phyloP scores from a whole-genome alignment of 108 stramenopile genomes.

The Skeletonema tropicum region DNA sequence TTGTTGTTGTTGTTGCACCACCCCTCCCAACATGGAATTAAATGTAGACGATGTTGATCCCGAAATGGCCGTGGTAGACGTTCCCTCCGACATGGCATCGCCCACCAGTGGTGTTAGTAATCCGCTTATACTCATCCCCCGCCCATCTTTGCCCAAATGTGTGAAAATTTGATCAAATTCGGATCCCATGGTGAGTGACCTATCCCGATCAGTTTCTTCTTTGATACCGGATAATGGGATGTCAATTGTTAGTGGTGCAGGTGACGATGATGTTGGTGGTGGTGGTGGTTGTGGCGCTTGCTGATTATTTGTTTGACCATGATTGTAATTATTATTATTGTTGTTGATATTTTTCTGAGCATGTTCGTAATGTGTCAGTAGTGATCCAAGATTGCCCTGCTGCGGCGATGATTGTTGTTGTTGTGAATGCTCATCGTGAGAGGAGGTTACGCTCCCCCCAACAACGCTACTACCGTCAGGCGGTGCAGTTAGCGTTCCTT shows the following conservation, averaged over 20 bases:
- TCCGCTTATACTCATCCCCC: slow-evolving; percentile 23
- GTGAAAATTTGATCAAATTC: slow-evolving; percentile 34
- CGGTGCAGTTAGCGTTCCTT: neutral
- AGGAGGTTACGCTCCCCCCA: neutral
- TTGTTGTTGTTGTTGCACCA: neutral
- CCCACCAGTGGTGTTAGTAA: slow-evolving; percentile 24
- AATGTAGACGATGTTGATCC: slow-evolving; percentile 12
- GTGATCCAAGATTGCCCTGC: slow-evolving; percentile 17
- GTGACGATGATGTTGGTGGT: neutral
- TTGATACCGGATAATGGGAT: neutral
- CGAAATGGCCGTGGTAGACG: slow-evolving; percentile 21
- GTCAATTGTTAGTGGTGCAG: neutral
- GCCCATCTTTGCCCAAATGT: slow-evolving; percentile 5
- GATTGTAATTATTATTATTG: neutral
- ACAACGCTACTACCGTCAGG: neutral
- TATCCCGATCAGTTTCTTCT: slow-evolving; percentile 19
- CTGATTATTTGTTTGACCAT: neutral
- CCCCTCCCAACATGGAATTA: neutral
- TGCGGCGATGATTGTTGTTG: neutral
- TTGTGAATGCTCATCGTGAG: neutral
- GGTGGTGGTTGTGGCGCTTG: too few relatives aligned
- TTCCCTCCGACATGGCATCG: slow-evolving; percentile 20
- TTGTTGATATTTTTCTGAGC: neutral
- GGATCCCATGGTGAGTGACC: slow-evolving; percentile 29
- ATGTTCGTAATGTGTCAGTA: slow-evolving; percentile 24